phyloP scores from a whole-genome alignment of 345 rosid genomes.

The Pistacia atlantica region DNA sequence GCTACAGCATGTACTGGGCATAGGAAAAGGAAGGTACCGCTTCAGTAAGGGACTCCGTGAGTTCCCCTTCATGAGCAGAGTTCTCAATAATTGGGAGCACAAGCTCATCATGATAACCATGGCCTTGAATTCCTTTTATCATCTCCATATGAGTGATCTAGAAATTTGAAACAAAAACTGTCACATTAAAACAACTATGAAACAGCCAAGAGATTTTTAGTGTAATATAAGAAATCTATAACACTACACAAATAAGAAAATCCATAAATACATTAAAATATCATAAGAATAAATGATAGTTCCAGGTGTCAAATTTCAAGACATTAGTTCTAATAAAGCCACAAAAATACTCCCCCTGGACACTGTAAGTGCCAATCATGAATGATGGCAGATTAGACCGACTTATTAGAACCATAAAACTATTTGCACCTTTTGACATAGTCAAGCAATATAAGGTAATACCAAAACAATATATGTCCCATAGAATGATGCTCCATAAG shows the following conservation, averaged over 20 bases:
- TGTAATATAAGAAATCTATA: background rate
- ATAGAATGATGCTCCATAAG: no score
- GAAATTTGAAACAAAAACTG: background rate
- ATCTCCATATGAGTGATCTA: constrained; percentile 52
- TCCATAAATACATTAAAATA: background rate
- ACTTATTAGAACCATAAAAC: no score
- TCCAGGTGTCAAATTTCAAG: background rate
- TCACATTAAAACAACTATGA: background rate
- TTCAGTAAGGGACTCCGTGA: constrained; percentile 39
- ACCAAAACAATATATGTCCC: no score
- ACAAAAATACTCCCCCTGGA: no score
- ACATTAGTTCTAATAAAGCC: no score
- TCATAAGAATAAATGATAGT: background rate
- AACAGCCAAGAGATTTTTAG: background rate
- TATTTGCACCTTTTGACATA: no score
- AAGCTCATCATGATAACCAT: constrained; percentile 50
- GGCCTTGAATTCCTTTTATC: constrained; percentile 57
- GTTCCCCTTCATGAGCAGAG: constrained; percentile 42
- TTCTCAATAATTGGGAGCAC: constrained; percentile 54
- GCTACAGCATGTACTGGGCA: background rate
- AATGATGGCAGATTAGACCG: no score
- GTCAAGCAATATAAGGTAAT: no score
- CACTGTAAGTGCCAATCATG: no score
- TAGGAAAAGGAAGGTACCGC: constrained; percentile 28
- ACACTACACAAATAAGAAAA: background rate